phyloP scores from a whole-genome alignment of 2,329 filamentous ascomycete genomes.

The Hymenoscyphus linearis region DNA sequence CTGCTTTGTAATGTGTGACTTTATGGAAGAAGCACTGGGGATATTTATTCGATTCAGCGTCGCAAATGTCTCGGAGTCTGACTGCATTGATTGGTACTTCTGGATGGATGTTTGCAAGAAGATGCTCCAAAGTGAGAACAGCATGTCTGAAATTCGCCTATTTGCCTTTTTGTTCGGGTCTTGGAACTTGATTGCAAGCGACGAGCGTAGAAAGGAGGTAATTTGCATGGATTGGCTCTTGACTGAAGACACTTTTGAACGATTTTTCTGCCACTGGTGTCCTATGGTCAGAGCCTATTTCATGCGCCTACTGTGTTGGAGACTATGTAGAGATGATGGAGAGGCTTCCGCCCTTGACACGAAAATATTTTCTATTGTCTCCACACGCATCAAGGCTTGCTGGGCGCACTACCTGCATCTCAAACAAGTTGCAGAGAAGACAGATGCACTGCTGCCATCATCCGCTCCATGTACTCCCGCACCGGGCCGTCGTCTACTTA shows the following conservation, averaged over 20 bases:
- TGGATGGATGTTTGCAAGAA: slow-evolving; percentile 62
- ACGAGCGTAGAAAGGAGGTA: slow-evolving; percentile 51
- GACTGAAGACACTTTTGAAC: slow-evolving; percentile 56
- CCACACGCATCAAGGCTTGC: slow-evolving; percentile 50
- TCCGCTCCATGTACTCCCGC: slow-evolving; percentile 64
- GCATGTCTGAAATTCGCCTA: slow-evolving; percentile 63
- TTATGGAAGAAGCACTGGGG: slow-evolving; percentile 62
- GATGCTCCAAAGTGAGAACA: slow-evolving; percentile 67
- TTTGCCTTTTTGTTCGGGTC: slow-evolving; percentile 63
- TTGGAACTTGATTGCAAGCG: slow-evolving; percentile 55
- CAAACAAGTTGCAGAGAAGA: slow-evolving; percentile 49
- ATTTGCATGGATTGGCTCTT: slow-evolving; percentile 60
- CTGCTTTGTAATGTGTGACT: slow-evolving; percentile 69
- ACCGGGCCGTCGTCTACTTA: slow-evolving; percentile 61
- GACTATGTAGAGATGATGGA: slow-evolving; percentile 57
- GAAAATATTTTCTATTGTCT: slow-evolving; percentile 54
- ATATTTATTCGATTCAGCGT: slow-evolving; percentile 57
- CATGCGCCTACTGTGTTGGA: slow-evolving; percentile 68
- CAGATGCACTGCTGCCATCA: slow-evolving; percentile 46
- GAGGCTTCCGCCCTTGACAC: slow-evolving; percentile 47
- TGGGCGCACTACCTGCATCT: slow-evolving; percentile 61
- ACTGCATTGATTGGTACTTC: slow-evolving; percentile 58
- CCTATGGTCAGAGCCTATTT: slow-evolving; percentile 74
- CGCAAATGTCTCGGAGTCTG: slow-evolving; percentile 32
- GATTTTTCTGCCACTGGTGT: slow-evolving; percentile 70